Evolutionary conservation across 257 asterid species (phyloP).

Genomic region (Forsythia suspensa): DNA sequence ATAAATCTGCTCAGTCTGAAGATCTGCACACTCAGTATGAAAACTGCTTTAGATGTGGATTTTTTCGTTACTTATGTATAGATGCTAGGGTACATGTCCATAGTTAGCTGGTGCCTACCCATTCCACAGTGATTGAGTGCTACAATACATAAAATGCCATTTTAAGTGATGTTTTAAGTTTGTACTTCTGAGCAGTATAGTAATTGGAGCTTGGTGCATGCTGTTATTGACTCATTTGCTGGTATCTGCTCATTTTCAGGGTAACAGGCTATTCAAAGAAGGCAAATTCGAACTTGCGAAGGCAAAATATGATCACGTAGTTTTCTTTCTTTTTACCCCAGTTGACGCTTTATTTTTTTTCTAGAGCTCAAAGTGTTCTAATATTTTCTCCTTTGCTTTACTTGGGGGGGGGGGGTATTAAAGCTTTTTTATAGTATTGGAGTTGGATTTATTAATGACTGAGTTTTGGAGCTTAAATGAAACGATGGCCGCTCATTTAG

Average conservation of each 20-base stretch:
- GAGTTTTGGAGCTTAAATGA: no score
- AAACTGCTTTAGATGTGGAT: no score
- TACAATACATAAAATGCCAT: conserved; percentile 3
- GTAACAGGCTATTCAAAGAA: conserved; percentile 95
- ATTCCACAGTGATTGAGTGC: background rate
- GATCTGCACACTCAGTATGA: no score
- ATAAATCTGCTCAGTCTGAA: background rate
- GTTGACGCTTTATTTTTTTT: no score
- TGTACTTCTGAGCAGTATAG: background rate
- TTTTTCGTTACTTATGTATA: no score
- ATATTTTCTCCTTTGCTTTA: no score
- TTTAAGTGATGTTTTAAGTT: background rate
- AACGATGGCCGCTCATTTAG: no score
- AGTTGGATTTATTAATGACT: no score
- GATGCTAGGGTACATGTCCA: background rate
- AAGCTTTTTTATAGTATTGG: no score
- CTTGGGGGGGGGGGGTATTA: no score
- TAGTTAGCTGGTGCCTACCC: no score
- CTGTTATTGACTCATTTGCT: background rate
- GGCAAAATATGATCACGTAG: conserved; percentile 93
- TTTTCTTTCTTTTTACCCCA: conserved; percentile 12
- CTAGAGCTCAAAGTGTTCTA: no score
- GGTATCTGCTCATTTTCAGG: conserved; percentile 54
- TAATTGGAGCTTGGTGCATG: background rate
- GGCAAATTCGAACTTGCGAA: conserved; percentile 96